A percentile compares a stretch with the other conserved stretches of the same genome.
Evolutionary conservation across 148 eudicot species (phyloP).

Genomic region (Chenopodium formosanum): DNA sequence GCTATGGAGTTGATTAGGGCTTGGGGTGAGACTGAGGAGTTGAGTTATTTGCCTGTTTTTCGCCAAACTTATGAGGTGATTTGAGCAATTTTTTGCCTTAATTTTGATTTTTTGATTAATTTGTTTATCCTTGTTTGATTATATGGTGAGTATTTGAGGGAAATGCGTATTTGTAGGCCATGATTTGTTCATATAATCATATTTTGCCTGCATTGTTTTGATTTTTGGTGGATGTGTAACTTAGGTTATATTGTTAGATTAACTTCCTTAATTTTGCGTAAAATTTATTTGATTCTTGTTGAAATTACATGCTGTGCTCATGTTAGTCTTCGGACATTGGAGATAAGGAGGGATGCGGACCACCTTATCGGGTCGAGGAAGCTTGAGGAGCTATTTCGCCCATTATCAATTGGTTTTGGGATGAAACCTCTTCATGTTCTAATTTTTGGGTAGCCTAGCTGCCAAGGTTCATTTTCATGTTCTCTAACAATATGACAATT

Average conservation of each 20-base stretch:
- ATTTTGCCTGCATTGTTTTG: not conserved
- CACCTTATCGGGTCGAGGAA: too few species aligned
- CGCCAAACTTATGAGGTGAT: conserved; percentile 77
- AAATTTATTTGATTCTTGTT: too few species aligned
- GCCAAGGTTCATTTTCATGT: too few species aligned
- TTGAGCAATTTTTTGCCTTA: not conserved
- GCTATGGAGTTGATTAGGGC: conserved; percentile 81
- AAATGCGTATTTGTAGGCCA: not conserved
- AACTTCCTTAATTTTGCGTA: not conserved
- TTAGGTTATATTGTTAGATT: too few species aligned
- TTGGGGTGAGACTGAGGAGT: conserved; percentile 89
- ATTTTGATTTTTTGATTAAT: not conserved
- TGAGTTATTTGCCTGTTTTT: conserved; percentile 82
- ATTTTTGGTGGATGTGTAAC: not conserved
- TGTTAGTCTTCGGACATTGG: too few species aligned
- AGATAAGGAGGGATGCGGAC: too few species aligned
- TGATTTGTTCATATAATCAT: not conserved
- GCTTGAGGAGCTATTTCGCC: too few species aligned
- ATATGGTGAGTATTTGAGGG: not conserved
- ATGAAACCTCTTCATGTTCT: too few species aligned
- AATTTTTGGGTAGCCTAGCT: too few species aligned
- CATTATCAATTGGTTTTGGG: too few species aligned
- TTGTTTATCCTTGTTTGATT: not conserved
- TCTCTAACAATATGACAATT: too few species aligned
- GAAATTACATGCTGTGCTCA: too few species aligned